Conservation (phyloP, 208 protist species). For the Acanthamoeba royreba region DNA sequence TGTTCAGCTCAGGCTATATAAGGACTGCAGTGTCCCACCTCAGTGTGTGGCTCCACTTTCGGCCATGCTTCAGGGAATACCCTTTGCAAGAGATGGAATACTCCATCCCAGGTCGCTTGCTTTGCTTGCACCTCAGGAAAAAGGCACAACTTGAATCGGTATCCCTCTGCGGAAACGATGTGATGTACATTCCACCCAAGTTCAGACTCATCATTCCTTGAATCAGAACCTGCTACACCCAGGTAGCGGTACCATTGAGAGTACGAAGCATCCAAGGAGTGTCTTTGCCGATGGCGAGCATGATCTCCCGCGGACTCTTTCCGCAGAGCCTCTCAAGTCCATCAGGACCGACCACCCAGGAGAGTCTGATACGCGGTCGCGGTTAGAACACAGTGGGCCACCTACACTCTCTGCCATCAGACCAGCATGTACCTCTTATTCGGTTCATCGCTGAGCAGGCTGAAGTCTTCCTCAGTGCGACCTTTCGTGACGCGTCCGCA, state of each 20-base stretch:
- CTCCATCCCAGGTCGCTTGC: not conserved
- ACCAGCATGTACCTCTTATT: not conserved
- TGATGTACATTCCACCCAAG: no score
- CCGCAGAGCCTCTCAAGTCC: not conserved
- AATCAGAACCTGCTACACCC: no score
- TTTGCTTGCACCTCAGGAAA: not conserved
- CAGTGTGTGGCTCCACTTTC: not conserved
- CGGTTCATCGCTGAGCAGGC: not conserved
- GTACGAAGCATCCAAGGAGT: not conserved
- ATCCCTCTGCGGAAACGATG: not conserved
- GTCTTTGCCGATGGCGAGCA: constrained; percentile 20
- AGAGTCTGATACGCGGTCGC: not conserved
- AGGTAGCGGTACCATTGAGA: not conserved
- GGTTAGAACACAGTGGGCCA: no score
- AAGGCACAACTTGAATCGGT: not conserved
- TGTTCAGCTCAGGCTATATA: not conserved
- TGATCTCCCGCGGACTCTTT: not conserved
- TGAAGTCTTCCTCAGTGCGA: not conserved
- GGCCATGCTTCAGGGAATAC: not conserved
- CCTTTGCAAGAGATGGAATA: not conserved
- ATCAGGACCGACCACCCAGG: constrained; percentile 1
- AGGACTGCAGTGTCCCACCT: no score
- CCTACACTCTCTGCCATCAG: no score
- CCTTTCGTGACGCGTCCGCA: constrained; percentile 11
- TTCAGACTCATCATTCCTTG: no score